Evolutionary conservation across 805 yeast genomes (phyloP).

Genomic region (Lipomyces orientalis): DNA sequence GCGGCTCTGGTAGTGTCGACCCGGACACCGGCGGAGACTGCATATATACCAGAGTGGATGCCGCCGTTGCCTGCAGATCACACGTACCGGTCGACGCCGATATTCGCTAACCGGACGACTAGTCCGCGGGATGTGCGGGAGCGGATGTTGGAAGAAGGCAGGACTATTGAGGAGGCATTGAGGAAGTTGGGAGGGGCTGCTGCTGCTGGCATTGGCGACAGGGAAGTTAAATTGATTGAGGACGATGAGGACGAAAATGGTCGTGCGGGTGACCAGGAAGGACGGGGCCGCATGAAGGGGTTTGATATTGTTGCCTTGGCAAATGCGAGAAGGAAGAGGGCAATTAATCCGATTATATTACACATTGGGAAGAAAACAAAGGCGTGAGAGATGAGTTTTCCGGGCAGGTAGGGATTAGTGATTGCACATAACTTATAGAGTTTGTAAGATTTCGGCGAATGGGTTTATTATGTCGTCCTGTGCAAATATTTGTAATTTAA

Average conservation of each 20-base stretch:
- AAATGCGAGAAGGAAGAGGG: slow-evolving; percentile 18
- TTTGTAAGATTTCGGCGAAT: background rate
- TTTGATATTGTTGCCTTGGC: slow-evolving; percentile 29
- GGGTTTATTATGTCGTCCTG: background rate
- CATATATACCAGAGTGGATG: slow-evolving; percentile 72
- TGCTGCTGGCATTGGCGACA: slow-evolving; percentile 1
- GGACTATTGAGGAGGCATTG: slow-evolving; percentile 78
- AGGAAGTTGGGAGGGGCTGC: slow-evolving; percentile 55
- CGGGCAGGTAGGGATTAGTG: background rate
- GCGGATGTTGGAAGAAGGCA: slow-evolving; percentile 77
- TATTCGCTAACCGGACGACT: slow-evolving; percentile 62
- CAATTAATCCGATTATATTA: slow-evolving; percentile 27
- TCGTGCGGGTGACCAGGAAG: background rate
- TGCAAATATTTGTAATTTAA: background rate
- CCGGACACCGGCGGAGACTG: slow-evolving; percentile 42
- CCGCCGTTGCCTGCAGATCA: slow-evolving; percentile 95
- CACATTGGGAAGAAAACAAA: slow-evolving; percentile 29
- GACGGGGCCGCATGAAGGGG: background rate
- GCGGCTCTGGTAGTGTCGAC: slow-evolving; percentile 33
- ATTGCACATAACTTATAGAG: background rate
- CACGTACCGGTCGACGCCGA: slow-evolving; percentile 81
- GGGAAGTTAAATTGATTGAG: slow-evolving; percentile 5
- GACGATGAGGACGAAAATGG: slow-evolving; percentile 11
- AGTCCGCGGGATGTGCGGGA: slow-evolving; percentile 76
- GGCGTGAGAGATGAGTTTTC: background rate